Percentiles rank a stretch among this genome's conserved stretches.
phyloP scores from a whole-genome alignment of 1,139 yeast species.

The Barnettozyma hawaiiensis region DNA sequence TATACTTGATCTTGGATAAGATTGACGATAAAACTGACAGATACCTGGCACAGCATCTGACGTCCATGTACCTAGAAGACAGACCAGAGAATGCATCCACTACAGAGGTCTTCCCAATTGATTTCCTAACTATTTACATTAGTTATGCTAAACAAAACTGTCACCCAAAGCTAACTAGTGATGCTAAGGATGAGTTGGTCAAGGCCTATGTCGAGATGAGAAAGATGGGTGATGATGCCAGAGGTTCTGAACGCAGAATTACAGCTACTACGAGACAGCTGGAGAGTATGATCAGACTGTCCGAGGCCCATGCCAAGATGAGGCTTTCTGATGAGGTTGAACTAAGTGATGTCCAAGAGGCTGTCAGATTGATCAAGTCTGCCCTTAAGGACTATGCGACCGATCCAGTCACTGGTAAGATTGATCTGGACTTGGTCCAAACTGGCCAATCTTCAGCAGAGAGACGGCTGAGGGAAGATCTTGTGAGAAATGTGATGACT shows the following conservation, averaged over 20 bases:
- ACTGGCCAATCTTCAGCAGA: constrained; percentile 93
- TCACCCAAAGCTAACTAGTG: constrained; percentile 72
- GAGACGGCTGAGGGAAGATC: constrained; percentile 70
- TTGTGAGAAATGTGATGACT: constrained; percentile 53
- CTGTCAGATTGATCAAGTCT: constrained; percentile 83
- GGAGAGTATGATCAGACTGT: constrained; percentile 88
- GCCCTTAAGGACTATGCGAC: constrained; percentile 98
- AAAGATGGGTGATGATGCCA: constrained; percentile 84
- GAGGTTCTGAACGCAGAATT: constrained; percentile 82
- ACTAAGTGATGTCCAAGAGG: constrained; percentile 83
- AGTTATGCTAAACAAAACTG: constrained; percentile 84
- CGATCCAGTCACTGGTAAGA: constrained; percentile 93
- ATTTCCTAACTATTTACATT: constrained; percentile 79
- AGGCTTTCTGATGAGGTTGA: constrained; percentile 68
- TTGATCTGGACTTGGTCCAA: constrained; percentile 95
- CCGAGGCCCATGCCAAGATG: constrained; percentile 98
- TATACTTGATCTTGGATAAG: constrained; percentile 84
- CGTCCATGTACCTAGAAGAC: constrained; percentile 89
- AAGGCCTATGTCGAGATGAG: constrained; percentile 90
- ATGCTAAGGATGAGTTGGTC: constrained; percentile 84
- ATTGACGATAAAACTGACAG: constrained; percentile 85
- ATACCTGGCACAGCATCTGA: constrained; percentile 82
- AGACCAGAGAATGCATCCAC: constrained; percentile 65
- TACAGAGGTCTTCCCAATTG: constrained; percentile 73
- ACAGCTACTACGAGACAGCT: constrained; percentile 98